These are phyloP conservation scores for Malus orientalis DNA, from an alignment of 306 rosid species.

Conservation along the genomic window DNA sequence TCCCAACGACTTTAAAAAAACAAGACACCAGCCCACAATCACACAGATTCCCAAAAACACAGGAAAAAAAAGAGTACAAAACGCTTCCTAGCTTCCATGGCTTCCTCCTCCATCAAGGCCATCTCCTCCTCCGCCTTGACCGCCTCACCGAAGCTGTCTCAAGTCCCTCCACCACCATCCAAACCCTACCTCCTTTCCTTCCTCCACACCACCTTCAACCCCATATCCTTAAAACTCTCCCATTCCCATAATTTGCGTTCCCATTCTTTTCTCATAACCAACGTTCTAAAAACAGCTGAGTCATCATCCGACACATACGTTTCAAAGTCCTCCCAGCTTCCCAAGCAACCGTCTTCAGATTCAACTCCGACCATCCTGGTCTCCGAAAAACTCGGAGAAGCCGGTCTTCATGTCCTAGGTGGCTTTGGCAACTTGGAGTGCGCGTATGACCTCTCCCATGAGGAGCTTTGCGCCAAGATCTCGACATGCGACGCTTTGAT, in stretches of 20 bases:
- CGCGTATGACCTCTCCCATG: conserved; percentile 42
- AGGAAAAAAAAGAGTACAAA: background rate
- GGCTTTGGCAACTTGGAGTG: conserved; percentile 60
- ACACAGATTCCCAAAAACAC: background rate
- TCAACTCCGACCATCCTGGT: conserved; percentile 50
- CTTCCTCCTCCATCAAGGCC: conserved; percentile 36
- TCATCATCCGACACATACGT: background rate
- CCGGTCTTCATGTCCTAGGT: conserved; percentile 54
- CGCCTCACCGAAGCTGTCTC: conserved; percentile 1
- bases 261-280: conserved; percentile 12
- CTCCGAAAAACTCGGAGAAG: conserved; percentile 83
- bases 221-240: conserved; percentile 19
- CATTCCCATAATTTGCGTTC: background rate
- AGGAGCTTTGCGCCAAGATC: conserved; percentile 63
- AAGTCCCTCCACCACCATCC: conserved; percentile 5
- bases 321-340: background rate
- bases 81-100: conserved; percentile 30
- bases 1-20: background rate
- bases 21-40: background rate
- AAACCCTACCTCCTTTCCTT: conserved; percentile 35
- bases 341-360: background rate
- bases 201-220: conserved; percentile 16
- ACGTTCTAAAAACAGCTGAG: conserved; percentile 27
- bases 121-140: background rate
- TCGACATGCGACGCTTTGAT: conserved; percentile 66